These are phyloP conservation scores for Monascus ruber DNA, from an alignment of 2,329 filamentous ascomycete genomes.

Conservation along the genomic window DNA sequence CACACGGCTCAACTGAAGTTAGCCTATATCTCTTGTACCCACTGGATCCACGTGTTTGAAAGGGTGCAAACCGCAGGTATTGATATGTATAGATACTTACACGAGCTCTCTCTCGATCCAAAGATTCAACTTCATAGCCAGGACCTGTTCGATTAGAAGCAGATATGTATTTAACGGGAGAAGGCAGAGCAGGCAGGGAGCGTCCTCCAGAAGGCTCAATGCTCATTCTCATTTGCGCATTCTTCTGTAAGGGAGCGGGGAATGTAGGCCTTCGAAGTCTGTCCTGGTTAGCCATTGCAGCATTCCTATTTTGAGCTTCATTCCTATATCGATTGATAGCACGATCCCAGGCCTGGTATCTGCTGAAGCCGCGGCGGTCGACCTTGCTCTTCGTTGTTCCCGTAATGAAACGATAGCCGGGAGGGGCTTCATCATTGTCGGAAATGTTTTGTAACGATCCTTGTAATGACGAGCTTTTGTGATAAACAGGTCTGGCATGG, in stretches of 20 bases:
- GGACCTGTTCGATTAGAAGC: slow-evolving; percentile 6
- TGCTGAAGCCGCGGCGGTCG: slow-evolving; percentile 34
- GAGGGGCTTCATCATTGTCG: slow-evolving; percentile 22
- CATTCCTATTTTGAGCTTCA: neutral
- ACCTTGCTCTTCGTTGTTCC: slow-evolving; percentile 18
- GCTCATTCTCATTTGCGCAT: slow-evolving; percentile 5
- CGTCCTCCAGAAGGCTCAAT: slow-evolving; percentile 6
- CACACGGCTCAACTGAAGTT: slow-evolving; percentile 15
- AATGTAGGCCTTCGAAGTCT: too few relatives aligned
- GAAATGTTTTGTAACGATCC: slow-evolving; percentile 17
- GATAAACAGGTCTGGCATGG: slow-evolving; percentile 18
- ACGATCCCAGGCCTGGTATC: slow-evolving; percentile 37
- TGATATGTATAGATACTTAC: slow-evolving; percentile 8
- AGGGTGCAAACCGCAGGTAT: neutral
- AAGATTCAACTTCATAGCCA: neutral
- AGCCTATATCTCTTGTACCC: slow-evolving; percentile 6
- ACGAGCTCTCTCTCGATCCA: neutral
- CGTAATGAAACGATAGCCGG: slow-evolving; percentile 26
- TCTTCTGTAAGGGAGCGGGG: too few relatives aligned
- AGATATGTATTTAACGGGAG: slow-evolving; percentile 8
- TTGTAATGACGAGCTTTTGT: slow-evolving; percentile 9
- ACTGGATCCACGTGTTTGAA: neutral
- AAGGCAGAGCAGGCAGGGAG: slow-evolving; percentile 2
- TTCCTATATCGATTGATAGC: slow-evolving; percentile 31
- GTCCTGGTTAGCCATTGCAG: too few relatives aligned